Base-by-base conservation (phyloP, 495 filamentous ascomycete species). In the Hypoxylon rickii region DNA sequence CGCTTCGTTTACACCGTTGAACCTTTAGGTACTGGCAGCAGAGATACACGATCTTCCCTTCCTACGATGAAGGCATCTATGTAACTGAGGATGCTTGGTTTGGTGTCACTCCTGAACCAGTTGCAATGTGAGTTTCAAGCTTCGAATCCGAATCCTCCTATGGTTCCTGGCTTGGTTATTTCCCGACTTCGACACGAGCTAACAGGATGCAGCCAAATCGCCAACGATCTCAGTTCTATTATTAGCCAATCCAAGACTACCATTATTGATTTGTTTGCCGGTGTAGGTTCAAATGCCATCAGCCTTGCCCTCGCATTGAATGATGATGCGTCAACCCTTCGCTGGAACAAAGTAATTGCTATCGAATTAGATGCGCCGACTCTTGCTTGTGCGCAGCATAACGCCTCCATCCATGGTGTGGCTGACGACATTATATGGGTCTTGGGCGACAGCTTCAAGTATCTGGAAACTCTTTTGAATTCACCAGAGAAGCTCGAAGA, bases 41-140 rank as follows among this genome's bases (percentile, higher is more conserved):
- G 67, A 83, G 94, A 17, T 82, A 92, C 67, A 84, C 81, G 39
- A 86, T 97, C 44, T 97, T 95, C 72, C 83, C 86, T 24, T 80
- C 73, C 53, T 96, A 93, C 66, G 85, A 90, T 64, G 83, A 90
- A 32, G 93, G 90, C 12, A 82, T 98, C 66, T 89, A 86, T 79
- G 84, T 97, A 76, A 97, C 94, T 0, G 84, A 91, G 64, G 84
- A 89, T 74, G 87, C 90, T 20, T 98, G 94, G 94, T 98, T 91
- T 72, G 95, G 92, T 38, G 89, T 97, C 7, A 97, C 94, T 1
- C 92, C 94, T 10, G 94, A 97, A 70, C 87, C 85, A 8, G 82
- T 97, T 17, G 94, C 94, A 31, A 84, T 76, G 91, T 95, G 79
- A 59, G 77, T 67, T 29, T 21, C 33, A 44, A 44, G 12, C 17